Percentiles rank a stretch among this genome's conserved stretches.
Evolutionary conservation across 139 green algal genomes (phyloP).

Genomic region (Micractinium sp.): DNA sequence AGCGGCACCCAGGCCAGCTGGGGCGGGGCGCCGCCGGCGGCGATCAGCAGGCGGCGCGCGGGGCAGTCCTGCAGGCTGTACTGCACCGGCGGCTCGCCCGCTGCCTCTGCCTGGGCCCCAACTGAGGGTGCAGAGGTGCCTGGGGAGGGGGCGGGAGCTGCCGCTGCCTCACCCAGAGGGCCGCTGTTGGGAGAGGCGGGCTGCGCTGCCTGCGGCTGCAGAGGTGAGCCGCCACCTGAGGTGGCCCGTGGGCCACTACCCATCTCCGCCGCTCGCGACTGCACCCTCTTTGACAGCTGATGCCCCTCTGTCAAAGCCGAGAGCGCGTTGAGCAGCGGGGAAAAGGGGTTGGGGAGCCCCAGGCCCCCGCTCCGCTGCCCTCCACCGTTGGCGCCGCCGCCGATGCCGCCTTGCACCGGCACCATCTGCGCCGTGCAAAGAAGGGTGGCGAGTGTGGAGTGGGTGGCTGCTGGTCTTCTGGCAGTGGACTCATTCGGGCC

Average conservation of each 20-base stretch:
- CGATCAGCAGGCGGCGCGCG: slow-evolving; percentile 1
- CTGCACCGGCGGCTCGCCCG: neutral
- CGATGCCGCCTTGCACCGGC: neutral
- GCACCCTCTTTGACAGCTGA: neutral
- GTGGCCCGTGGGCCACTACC: neutral
- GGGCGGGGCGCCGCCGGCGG: neutral
- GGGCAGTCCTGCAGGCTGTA: slow-evolving; percentile 1
- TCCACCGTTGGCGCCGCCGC: neutral
- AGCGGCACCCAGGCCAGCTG: slow-evolving; percentile 38
- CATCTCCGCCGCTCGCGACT: neutral
- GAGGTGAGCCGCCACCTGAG: neutral
- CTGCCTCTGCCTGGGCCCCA: neutral
- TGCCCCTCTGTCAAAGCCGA: neutral
- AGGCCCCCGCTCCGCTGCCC: neutral
- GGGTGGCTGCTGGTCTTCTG: too few species aligned
- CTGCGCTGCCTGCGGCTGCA: neutral
- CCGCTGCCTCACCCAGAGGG: too few species aligned
- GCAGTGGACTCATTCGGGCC: neutral
- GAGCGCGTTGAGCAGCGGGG: neutral
- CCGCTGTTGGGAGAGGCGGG: neutral
- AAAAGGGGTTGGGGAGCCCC: neutral
- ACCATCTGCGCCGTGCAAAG: neutral
- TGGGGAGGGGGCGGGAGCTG: neutral
- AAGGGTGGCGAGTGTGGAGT: neutral
- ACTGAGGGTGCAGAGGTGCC: neutral